Percentiles rank a stretch among this genome's conserved stretches.
phyloP scores from a whole-genome alignment of 805 yeast species.

The Teunomyces funiuensis region DNA sequence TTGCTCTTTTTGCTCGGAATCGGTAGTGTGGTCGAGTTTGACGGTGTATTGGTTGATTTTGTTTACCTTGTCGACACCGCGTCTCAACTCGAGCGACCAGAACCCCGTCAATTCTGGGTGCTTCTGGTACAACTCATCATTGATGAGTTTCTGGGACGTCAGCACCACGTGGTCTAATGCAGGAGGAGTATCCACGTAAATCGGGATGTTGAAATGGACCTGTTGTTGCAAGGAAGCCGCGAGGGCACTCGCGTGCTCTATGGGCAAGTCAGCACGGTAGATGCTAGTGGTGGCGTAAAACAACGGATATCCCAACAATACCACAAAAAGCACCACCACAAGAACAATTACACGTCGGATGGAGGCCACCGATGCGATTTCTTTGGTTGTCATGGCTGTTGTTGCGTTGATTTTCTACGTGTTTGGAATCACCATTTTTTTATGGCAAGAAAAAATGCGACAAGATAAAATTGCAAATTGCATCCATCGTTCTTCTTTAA shows the following conservation, averaged over 20 bases:
- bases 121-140: conserved; percentile 24
- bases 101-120: conserved; percentile 24
- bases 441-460: no score
- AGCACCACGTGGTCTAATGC: conserved; percentile 29
- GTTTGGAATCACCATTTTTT: not conserved
- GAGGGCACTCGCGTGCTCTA: conserved; percentile 36
- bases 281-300: conserved; percentile 52
- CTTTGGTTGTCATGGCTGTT: conserved; percentile 1
- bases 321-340: conserved; percentile 17
- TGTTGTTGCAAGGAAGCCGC: conserved; percentile 24
- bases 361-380: conserved; percentile 5
- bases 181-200: conserved; percentile 38
- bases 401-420: conserved; percentile 2
- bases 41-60: conserved; percentile 37
- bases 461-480: no score
- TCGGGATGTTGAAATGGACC: conserved; percentile 39
- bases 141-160: conserved; percentile 36
- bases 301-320: conserved; percentile 22
- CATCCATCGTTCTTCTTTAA: not conserved
- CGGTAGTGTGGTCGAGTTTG: conserved; percentile 23
- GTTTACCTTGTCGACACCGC: conserved; percentile 13
- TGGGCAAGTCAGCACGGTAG: conserved; percentile 61
- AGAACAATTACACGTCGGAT: conserved; percentile 12
- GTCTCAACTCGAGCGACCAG: conserved; percentile 31
- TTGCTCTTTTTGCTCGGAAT: conserved; percentile 14